These are phyloP conservation scores for Ophiostoma australiae DNA, from an alignment of 2,329 filamentous ascomycete species.

Conservation along the genomic window DNA sequence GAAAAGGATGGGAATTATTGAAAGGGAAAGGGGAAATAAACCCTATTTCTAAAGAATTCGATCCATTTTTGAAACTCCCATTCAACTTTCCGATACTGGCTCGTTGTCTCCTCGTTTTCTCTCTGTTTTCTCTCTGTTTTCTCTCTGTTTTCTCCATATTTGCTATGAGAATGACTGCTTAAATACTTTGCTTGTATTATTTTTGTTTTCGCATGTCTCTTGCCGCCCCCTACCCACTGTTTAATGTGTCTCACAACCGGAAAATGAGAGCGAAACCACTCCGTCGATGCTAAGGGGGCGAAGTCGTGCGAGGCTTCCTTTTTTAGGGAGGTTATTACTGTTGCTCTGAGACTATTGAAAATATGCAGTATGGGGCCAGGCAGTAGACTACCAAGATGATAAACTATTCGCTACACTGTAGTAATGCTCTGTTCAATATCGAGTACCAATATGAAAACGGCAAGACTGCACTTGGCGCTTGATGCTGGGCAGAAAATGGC, in stretches of 20 bases:
- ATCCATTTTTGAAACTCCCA: not conserved
- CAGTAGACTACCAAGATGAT: not conserved
- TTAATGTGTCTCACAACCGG: not conserved
- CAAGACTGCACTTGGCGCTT: not conserved
- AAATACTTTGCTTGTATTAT: not conserved
- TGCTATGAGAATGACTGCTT: not conserved
- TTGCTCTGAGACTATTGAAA: not conserved
- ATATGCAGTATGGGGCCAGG: not conserved
- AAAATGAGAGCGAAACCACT: constrained; percentile 8
- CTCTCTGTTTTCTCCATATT: not conserved
- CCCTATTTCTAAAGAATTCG: constrained; percentile 2
- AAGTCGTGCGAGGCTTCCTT: not conserved
- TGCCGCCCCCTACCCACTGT: not conserved
- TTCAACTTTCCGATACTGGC: not conserved
- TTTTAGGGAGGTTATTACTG: not conserved
- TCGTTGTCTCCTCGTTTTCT: not conserved
- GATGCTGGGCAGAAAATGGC: not conserved
- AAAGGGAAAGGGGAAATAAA: not conserved
- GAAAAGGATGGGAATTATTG: not conserved
- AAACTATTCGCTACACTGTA: not conserved
- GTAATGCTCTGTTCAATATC: not conserved
- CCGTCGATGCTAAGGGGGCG: constrained; percentile 5
- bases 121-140: not conserved
- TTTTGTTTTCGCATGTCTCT: not conserved
- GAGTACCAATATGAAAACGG: not conserved